phyloP scores from a whole-genome alignment of 208 protist species.

The Acanthamoeba healyi region DNA sequence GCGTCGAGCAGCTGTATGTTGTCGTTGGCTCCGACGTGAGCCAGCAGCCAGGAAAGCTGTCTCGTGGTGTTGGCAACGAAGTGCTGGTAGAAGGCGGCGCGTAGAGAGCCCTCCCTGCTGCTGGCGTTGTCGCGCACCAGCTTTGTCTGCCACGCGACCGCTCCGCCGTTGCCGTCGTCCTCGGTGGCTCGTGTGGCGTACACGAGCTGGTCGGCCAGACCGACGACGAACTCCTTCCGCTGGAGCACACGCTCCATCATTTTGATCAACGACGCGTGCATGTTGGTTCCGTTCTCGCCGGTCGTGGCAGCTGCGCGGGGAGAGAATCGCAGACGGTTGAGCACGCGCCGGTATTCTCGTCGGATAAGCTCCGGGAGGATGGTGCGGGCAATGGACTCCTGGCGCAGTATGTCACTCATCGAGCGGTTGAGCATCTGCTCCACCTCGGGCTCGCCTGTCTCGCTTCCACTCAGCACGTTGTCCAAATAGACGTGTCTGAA shows the following conservation, averaged over 20 bases:
- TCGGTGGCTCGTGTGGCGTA: neutral
- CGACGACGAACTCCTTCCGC: neutral
- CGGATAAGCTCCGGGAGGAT: constrained; percentile 26
- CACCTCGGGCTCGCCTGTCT: constrained; percentile 42
- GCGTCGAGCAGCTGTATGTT: constrained; percentile 55
- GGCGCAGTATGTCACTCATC: constrained; percentile 15
- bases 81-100: constrained; percentile 61
- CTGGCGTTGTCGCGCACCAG: neutral
- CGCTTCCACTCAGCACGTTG: constrained; percentile 42
- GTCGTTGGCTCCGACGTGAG: constrained; percentile 4
- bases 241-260: constrained; percentile 31
- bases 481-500: constrained; percentile 55
- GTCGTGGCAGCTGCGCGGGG: neutral
- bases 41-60: constrained; percentile 22
- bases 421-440: constrained; percentile 39
- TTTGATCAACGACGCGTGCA: neutral
- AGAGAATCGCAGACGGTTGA: constrained; percentile 29
- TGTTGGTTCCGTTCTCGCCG: neutral
- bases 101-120: neutral
- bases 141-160: neutral
- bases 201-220: constrained; percentile 25
- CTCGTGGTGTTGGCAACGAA: neutral
- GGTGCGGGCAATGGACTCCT: neutral
- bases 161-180: neutral
- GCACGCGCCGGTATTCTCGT: constrained; percentile 16